Percentiles rank a stretch among this genome's conserved stretches.
These are phyloP conservation scores for Ustilago hordei DNA, from an alignment of 1,284 basidiomycete species.

Conservation along the genomic window DNA sequence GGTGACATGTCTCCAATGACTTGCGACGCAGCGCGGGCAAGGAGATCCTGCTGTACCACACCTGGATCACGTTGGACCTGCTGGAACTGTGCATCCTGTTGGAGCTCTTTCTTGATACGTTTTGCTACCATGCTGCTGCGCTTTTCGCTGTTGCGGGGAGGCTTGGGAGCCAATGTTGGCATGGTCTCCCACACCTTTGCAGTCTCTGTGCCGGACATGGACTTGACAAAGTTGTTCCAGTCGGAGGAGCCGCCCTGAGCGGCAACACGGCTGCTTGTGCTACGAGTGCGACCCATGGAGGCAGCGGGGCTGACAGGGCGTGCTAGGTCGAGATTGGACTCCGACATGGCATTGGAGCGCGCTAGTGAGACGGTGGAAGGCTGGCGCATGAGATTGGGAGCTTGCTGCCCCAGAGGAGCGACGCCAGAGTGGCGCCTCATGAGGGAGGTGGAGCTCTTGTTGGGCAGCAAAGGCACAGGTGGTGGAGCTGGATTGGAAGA, in stretches of 20 bases:
- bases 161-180: slow-evolving; percentile 37
- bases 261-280: slow-evolving; percentile 15
- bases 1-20: slow-evolving; percentile 56
- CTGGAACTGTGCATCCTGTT: slow-evolving; percentile 60
- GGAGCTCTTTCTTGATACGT: slow-evolving; percentile 57
- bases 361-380: slow-evolving; percentile 23
- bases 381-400: slow-evolving; percentile 43
- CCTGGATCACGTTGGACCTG: slow-evolving; percentile 53
- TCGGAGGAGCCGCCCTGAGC: slow-evolving; percentile 41
- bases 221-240: slow-evolving; percentile 61
- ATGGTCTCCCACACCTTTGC: slow-evolving; percentile 57
- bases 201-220: slow-evolving; percentile 59
- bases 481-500: slow-evolving; percentile 29
- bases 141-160: slow-evolving; percentile 23
- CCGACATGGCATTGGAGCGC: slow-evolving; percentile 9
- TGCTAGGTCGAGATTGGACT: slow-evolving; percentile 15
- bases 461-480: slow-evolving; percentile 40
- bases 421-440: slow-evolving; percentile 37
- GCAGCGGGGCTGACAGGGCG: slow-evolving; percentile 48
- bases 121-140: slow-evolving; percentile 52
- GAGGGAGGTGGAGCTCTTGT: slow-evolving; percentile 33
- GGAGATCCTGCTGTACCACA: slow-evolving; percentile 51
- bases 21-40: slow-evolving; percentile 57
- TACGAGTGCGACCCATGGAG: slow-evolving; percentile 32
- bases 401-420: slow-evolving; percentile 53